phyloP scores from a whole-genome alignment of 1,139 yeast species.

The Candida neerlandica region DNA sequence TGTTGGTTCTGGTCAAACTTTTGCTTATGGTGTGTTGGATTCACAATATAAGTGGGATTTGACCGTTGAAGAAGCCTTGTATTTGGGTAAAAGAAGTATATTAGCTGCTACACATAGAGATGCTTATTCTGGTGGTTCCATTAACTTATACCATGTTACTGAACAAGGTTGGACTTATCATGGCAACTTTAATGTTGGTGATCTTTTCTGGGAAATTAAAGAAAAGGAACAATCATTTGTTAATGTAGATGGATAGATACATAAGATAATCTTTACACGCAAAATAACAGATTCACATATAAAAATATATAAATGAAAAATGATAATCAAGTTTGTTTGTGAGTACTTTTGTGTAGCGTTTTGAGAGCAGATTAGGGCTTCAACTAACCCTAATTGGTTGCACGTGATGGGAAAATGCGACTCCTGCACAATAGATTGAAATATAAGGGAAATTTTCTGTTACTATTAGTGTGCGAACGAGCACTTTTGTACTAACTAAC shows the following conservation, averaged over 20 bases:
- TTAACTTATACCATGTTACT: slow-evolving; percentile 89
- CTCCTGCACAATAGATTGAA: background rate
- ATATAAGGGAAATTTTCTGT: background rate
- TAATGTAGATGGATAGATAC: slow-evolving; percentile 66
- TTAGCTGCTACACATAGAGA: slow-evolving; percentile 98
- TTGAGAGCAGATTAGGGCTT: background rate
- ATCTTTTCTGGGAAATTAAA: slow-evolving; percentile 89
- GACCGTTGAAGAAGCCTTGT: slow-evolving; percentile 88
- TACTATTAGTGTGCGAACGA: background rate
- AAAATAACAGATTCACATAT: too few species aligned
- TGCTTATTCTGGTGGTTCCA: slow-evolving; percentile 97
- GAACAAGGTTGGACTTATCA: slow-evolving; percentile 95
- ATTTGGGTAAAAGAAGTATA: slow-evolving; percentile 92
- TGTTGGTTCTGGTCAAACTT: slow-evolving; percentile 99
- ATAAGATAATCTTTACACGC: too few species aligned
- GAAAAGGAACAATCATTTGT: slow-evolving; percentile 87
- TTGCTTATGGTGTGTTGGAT: slow-evolving; percentile 98
- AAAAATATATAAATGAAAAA: background rate
- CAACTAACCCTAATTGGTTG: background rate
- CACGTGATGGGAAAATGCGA: background rate
- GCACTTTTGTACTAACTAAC: background rate
- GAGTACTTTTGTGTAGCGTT: background rate
- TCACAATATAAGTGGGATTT: slow-evolving; percentile 89
- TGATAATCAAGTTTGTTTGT: too few species aligned
- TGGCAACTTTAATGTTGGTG: slow-evolving; percentile 93